A percentile compares a stretch with the other conserved stretches of the same genome.
Conservation (phyloP, 2,329 filamentous ascomycete species). For the Claviceps pusilla region DNA sequence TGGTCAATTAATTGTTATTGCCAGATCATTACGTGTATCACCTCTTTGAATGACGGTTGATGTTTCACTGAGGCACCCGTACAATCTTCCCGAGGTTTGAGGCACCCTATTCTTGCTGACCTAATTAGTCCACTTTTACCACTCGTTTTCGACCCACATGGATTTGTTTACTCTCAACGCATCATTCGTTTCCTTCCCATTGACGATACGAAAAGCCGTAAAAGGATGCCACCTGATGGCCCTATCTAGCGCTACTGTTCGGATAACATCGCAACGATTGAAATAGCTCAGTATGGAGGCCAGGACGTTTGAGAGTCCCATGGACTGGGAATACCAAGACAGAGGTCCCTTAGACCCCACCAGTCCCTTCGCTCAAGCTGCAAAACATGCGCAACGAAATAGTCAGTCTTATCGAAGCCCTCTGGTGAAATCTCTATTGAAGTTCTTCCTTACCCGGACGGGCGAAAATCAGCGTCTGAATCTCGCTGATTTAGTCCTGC, state of each 20-base stretch:
- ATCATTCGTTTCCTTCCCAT: slow-evolving; percentile 13
- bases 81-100: not conserved
- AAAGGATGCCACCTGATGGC: not conserved
- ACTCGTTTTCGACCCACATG: slow-evolving; percentile 2
- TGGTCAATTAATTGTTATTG: not conserved
- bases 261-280: not conserved
- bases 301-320: slow-evolving; percentile 43
- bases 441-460: too few species aligned
- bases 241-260: not conserved
- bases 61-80: not conserved
- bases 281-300: slow-evolving; percentile 28
- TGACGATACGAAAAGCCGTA: slow-evolving; percentile 7
- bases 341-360: slow-evolving; percentile 42
- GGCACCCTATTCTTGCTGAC: slow-evolving; percentile 12
- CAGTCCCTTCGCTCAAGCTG: slow-evolving; percentile 44
- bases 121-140: slow-evolving; percentile 11
- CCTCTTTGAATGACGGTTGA: not conserved
- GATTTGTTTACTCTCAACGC: slow-evolving; percentile 20
- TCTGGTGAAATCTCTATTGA: not conserved
- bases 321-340: slow-evolving; percentile 53
- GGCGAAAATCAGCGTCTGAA: not conserved
- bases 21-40: not conserved
- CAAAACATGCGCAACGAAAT: slow-evolving; percentile 24
- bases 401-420: slow-evolving; percentile 21
- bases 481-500: slow-evolving; percentile 9